These are phyloP conservation scores for Penicillium janthinellum DNA, from an alignment of 2,329 filamentous ascomycete species.

Conservation along the genomic window DNA sequence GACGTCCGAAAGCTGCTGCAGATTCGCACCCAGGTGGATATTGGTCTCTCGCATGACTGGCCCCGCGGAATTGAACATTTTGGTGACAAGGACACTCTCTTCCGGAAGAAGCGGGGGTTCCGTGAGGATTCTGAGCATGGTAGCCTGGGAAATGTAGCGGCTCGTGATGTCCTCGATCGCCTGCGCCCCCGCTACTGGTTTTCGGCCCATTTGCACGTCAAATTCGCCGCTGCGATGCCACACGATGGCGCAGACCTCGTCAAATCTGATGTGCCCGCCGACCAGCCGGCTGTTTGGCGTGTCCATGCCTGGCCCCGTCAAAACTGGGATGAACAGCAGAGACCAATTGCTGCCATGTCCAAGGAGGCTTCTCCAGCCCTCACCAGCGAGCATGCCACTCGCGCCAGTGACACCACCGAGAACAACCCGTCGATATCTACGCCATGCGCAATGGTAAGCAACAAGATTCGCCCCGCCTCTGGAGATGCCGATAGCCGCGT, in stretches of 20 bases:
- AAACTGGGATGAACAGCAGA: too few relatives aligned
- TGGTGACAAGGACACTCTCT: slow-evolving; percentile 70
- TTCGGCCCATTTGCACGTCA: slow-evolving; percentile 87
- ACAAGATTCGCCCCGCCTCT: not conserved
- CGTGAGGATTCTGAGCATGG: slow-evolving; percentile 73
- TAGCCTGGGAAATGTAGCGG: slow-evolving; percentile 76
- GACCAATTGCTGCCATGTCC: too few relatives aligned
- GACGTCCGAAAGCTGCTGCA: slow-evolving; percentile 89
- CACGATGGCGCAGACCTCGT: slow-evolving; percentile 38
- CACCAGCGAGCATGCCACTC: too few relatives aligned
- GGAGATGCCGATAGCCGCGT: not conserved
- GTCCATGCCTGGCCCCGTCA: not conserved
- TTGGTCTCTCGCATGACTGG: slow-evolving; percentile 96
- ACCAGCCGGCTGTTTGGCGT: slow-evolving; percentile 14
- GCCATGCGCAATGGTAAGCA: not conserved
- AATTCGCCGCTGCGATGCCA: slow-evolving; percentile 68
- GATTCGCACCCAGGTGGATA: slow-evolving; percentile 81
- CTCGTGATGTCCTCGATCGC: slow-evolving; percentile 76
- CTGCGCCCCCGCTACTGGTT: slow-evolving; percentile 88
- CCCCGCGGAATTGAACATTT: slow-evolving; percentile 78
- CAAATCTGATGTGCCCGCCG: not conserved
- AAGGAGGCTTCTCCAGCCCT: not conserved
- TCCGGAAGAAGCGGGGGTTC: slow-evolving; percentile 73
- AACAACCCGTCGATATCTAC: not conserved
- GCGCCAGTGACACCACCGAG: not conserved